Evolutionary conservation across 495 filamentous ascomycete species (phyloP), one percentile per base, ranked within the genome.

Genomic region (Eremomyces bilateralis): DNA sequence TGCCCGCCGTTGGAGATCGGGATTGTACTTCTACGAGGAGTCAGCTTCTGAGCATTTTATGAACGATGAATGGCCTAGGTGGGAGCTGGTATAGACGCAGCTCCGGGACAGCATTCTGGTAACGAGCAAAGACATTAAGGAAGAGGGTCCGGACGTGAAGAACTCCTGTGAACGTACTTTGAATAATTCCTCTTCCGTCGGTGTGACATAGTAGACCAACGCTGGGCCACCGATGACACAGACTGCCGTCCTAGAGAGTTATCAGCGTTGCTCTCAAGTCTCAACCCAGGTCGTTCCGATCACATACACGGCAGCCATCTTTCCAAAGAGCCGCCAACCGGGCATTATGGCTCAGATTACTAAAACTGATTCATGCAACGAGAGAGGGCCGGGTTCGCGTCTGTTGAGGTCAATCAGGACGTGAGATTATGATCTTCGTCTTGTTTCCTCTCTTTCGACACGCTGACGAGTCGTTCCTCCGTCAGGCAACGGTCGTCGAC

Each of bases 21-120:
- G 83, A 52, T 84, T 95, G 60, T 93, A 95, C 53, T 64, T 71
- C 63, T 83, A 48, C n/a, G n/a, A n/a, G n/a, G n/a, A n/a, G n/a
- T n/a, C 16, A 11, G 21, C 15, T n/a, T 24, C 21, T 43, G 31
- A 41, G 29, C 18, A 31, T 21, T 11, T 21, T n/a, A n/a, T n/a
- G n/a, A n/a, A n/a, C n/a, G 12, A 15, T 33, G 13, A 35, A 15
- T 31, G 21, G 35, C 15, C 10, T 35, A 20, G 24, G 20, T 10
- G 20, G 17, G 11, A 6, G 24, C 24, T 27, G n/a, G n/a, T n/a
- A n/a, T n/a, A n/a, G n/a, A n/a, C n/a, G n/a, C n/a, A n/a, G n/a
- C n/a, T n/a, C n/a, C n/a, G n/a, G n/a, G n/a, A 27, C 8, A 6
- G 35, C 17, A 34, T 8, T 11, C 30, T 6, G 6, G 30, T 6